These are phyloP conservation scores for Tricholomella constricta DNA, from an alignment of 768 basidiomycete species.

Conservation along the genomic window DNA sequence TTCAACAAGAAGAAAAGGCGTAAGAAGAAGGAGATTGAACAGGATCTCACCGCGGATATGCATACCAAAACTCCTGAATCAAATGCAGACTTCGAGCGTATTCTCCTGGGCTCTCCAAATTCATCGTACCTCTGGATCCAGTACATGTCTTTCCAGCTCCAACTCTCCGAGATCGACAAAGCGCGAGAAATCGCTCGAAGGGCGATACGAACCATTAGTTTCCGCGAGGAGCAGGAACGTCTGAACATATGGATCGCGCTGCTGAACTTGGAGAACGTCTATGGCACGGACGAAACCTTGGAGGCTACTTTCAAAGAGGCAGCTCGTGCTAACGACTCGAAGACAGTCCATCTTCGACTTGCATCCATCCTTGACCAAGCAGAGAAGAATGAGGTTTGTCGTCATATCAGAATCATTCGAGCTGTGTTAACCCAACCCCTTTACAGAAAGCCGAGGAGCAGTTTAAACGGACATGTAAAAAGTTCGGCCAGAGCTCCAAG, in stretches of 20 bases:
- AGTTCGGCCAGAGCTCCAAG: constrained; percentile 91
- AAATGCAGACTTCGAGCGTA: constrained; percentile 91
- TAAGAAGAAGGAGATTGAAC: constrained; percentile 70
- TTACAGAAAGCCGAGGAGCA: constrained; percentile 90
- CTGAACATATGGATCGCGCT: constrained; percentile 97
- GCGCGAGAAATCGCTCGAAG: constrained; percentile 85
- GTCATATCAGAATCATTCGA: not conserved
- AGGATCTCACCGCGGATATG: constrained; percentile 86
- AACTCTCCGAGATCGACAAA: constrained; percentile 95
- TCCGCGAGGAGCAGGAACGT: constrained; percentile 95
- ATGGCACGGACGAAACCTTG: constrained; percentile 80
- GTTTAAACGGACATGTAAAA: constrained; percentile 85
- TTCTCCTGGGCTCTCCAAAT: constrained; percentile 91
- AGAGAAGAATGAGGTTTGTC: constrained; percentile 73
- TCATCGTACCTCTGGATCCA: constrained; percentile 99
- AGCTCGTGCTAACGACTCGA: constrained; percentile 86
- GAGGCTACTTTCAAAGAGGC: constrained; percentile 91
- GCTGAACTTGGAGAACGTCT: constrained; percentile 91
- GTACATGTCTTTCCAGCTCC: constrained; percentile 98
- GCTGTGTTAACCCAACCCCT: not conserved
- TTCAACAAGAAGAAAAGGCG: constrained; percentile 64
- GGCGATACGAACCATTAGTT: constrained; percentile 85
- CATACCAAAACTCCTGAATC: constrained; percentile 86
- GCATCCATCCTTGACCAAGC: constrained; percentile 85
- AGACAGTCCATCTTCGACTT: constrained; percentile 84